Evolutionary conservation across 257 asterid genomes (phyloP).

Genomic region (Penstemon eatonii): DNA sequence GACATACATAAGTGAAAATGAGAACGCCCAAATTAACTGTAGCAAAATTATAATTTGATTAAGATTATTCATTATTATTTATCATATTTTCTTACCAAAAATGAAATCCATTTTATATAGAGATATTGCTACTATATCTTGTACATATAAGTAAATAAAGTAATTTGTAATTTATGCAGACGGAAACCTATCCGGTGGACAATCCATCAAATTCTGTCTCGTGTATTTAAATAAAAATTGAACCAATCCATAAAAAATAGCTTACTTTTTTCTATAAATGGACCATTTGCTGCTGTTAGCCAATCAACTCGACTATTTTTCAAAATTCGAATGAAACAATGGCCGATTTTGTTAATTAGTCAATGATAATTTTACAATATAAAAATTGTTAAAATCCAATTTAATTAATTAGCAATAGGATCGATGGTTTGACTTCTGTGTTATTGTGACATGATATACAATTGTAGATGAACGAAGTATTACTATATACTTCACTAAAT

Average conservation of each 20-base stretch:
- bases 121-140: background rate
- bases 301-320: background rate
- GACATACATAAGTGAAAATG: background rate
- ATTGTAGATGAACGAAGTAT: no score
- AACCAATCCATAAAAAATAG: no score
- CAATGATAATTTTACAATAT: no score
- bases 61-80: background rate
- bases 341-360: background rate
- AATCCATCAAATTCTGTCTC: background rate
- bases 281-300: background rate
- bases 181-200: background rate
- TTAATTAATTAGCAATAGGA: no score
- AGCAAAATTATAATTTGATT: background rate
- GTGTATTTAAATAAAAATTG: background rate
- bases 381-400: no score
- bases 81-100: background rate
- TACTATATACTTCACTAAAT: no score
- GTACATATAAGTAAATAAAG: background rate
- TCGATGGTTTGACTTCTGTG: no score
- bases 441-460: no score
- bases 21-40: background rate
- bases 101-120: conserved; percentile 5
- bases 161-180: background rate
- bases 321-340: background rate
- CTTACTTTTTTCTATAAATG: background rate